These are phyloP conservation scores for Volvox carteri DNA, from an alignment of 163 green algal species.

Conservation along the genomic window DNA sequence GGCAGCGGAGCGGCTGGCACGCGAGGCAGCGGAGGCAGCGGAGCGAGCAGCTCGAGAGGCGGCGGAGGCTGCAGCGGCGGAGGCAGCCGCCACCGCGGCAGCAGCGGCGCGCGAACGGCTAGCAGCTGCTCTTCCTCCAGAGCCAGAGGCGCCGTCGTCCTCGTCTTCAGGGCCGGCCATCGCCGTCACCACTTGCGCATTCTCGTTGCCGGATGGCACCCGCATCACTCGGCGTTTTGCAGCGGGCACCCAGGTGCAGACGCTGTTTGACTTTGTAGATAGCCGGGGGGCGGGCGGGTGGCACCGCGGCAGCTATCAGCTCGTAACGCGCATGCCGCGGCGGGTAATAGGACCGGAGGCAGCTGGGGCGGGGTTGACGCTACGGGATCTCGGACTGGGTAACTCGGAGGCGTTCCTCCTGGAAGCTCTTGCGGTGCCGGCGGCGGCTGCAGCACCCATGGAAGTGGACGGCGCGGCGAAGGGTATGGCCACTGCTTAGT, in stretches of 20 bases:
- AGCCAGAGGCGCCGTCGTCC: conserved; percentile 24
- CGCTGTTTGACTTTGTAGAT: conserved; percentile 86
- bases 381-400: conserved; percentile 58
- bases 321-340: conserved; percentile 84
- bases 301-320: conserved; percentile 69
- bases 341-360: conserved; percentile 65
- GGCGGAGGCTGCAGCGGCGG: conserved; percentile 33
- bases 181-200: conserved; percentile 57
- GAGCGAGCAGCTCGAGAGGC: conserved; percentile 4
- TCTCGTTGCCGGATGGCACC: conserved; percentile 81
- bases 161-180: not conserved
- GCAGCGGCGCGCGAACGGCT: conserved; percentile 32
- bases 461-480: conserved; percentile 1
- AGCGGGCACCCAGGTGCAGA: conserved; percentile 35
- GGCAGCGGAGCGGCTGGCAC: conserved; percentile 38
- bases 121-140: conserved; percentile 36
- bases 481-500: conserved; percentile 20
- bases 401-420: conserved; percentile 61
- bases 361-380: not conserved
- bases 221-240: conserved; percentile 62
- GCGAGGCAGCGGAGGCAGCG: conserved; percentile 34
- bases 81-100: conserved; percentile 16
- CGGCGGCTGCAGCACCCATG: not conserved
- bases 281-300: conserved; percentile 65
- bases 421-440: conserved; percentile 36